Base-by-base conservation (phyloP, 1,139 yeast genomes). In the Debaryomycetaceae sp. region DNA sequence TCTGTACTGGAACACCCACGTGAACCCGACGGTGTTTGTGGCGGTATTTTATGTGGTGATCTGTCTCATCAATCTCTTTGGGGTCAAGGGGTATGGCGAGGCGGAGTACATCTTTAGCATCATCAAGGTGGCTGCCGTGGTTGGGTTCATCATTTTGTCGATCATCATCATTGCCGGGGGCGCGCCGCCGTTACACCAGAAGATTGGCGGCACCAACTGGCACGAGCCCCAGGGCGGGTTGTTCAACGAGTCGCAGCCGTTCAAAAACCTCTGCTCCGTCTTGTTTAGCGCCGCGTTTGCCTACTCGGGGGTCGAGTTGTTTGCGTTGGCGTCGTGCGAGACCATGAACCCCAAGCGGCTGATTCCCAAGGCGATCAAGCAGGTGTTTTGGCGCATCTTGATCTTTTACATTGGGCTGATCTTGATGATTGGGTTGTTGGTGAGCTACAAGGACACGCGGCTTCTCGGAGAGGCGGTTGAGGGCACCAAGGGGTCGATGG, bases 261-360 rank as follows among this genome's bases (percentile, higher is more conserved):
- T 54, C 34, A 49, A 53, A 33, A 51, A 52, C 22, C 36, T 51
- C 33, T 48, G 55, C 28, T 45, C 43, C 25, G 49, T 49, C 13
- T 36, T 53, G 11, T 44, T 54, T 12, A 48, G 48, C 23, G 57
- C 54, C 1, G 45, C 55, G 2, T 55, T 54, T 34, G 46, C 56
- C 4, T 55, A 45, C 34, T 54, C 57, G 12, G 56, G 53, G 1
- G 36, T 37, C n/a, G 43, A 58, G 42, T 46, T 60, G 21, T 57
- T 58, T 34, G 65, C 64, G 4, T 44, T 60, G 13, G 63, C 64
- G 3, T 57, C 64, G n/a, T 60, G 60, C 20, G 64, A 58, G 43
- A 47, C 57, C 10, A 45, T 51, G n/a, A 49, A 58, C 21, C 65
- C 65, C 2, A 55, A 52, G 32, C 53, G 47, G 31, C 48, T 57